Percentiles rank a stretch among this genome's conserved stretches.
These are phyloP conservation scores for Euphorbia peplus DNA, from an alignment of 345 rosid genomes.

Conservation along the genomic window DNA sequence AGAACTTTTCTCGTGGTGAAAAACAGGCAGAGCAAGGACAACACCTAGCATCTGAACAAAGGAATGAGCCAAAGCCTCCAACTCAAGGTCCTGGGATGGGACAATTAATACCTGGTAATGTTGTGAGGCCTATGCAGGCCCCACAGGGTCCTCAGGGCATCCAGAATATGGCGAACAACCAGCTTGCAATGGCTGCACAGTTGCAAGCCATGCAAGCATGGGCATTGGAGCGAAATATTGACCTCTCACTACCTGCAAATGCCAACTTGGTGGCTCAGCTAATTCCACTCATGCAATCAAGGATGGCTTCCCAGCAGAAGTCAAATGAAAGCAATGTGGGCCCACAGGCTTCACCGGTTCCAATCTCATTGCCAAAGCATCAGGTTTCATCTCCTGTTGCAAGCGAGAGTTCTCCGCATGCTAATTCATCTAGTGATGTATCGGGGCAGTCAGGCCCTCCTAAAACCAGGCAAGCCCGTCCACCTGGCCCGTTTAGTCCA, in stretches of 20 bases:
- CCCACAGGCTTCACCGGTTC: conserved; percentile 50
- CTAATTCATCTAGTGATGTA: conserved; percentile 71
- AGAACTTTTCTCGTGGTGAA: conserved; percentile 59
- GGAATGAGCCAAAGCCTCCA: conserved; percentile 54
- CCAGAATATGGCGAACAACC: conserved; percentile 62
- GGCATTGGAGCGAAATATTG: conserved; percentile 84
- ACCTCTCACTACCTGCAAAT: conserved; percentile 87
- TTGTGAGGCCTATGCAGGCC: conserved; percentile 65
- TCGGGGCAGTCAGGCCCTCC: conserved; percentile 76
- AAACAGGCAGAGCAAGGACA: conserved; percentile 61
- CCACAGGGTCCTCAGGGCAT: conserved; percentile 55
- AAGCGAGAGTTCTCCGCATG: conserved; percentile 66
- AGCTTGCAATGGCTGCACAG: conserved; percentile 72
- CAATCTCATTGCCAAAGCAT: conserved; percentile 54
- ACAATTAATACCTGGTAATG: conserved; percentile 54
- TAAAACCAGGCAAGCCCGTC: conserved; percentile 52
- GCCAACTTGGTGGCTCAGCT: conserved; percentile 82
- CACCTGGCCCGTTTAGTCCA: conserved; percentile 54
- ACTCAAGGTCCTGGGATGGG: conserved; percentile 52
- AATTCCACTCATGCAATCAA: conserved; percentile 71
- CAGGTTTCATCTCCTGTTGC: conserved; percentile 65
- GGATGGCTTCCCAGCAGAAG: conserved; percentile 78
- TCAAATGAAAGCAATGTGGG: conserved; percentile 54
- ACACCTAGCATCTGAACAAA: conserved; percentile 49
- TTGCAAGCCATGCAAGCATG: conserved; percentile 78